Base-by-base conservation (phyloP, 768 basidiomycete genomes). In the Scleroderma bovista region DNA sequence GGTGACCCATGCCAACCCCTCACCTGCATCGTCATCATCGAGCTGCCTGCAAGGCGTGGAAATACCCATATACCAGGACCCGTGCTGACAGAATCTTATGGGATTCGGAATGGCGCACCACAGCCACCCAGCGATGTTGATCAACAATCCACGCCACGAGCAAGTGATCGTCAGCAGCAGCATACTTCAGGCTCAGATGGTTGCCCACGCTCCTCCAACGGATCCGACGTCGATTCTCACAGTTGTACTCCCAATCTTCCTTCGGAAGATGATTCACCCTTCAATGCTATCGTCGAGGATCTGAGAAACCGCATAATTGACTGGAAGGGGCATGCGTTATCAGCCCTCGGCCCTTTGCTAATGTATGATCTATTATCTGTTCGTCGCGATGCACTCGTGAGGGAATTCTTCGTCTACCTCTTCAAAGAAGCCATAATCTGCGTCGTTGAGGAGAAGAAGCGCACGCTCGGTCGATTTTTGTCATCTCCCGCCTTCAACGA, bases 351-450 rank as follows among this genome's bases (percentile, higher is more conserved):
- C 7, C 78, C 83, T 1, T 74, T 96, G 40, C 88, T 88, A 58
- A 91, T 96, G 80, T 96, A 91, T 66, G 95, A 96, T 69, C 75
- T 93, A 41, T 72, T 98, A 23, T 84, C 83, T 44, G 93, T 97
- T 38, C 81, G 93, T 45, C 83, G 94, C 44, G 95, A 95, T 57
- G 72, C 84, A 10, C 86, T 92, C 52, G 86, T 94, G 17, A 83
- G 93, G 48, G 94, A 96, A 66, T 97, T 97, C 69, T 89, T 85
- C 63, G 92, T 96, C 52, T 97, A 98, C 71, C 79, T 99, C 23
- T 99, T 97, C 80, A 87, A 86, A 61, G 93, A 97, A 67, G 96
- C 96, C 10, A 89, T 99, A 56, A 93, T 99, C 52, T 99, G 96
- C 66, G 93, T 98, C n/a, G 80, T 88, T 17, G 94, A 98, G 66